Base-by-base conservation (phyloP, 192 early-diverging fungal genomes). In the Jimgerdemannia lactiflua region DNA sequence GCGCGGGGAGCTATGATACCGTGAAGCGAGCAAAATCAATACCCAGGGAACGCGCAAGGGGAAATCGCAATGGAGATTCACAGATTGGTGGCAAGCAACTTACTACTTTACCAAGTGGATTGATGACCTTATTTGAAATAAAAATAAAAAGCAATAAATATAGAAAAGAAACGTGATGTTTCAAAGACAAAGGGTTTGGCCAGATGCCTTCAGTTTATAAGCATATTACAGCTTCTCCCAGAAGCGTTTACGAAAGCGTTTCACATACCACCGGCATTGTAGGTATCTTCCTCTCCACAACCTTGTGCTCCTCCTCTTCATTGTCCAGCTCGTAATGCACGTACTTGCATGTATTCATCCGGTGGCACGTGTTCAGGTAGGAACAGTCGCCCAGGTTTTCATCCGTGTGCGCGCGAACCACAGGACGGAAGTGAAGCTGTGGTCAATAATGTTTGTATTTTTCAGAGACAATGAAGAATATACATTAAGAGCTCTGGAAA, bases 361-460 rank as follows among this genome's bases (percentile, higher is more conserved):
- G 69, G 73, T 90, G 87, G 76, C 90, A 91, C 8, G 90, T 91
- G 69, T 91, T 91, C 40, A 90, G 79, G 76, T 91, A 91, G 8
- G 88, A 90, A 78, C 89, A 91, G 80, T 91, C 89, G 7, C 89
- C 89, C 63, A 89, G 79, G 18, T 76, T 64, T 8, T 71, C 67
- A 49, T 87, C 88, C 19, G 89, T 91, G 70, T 89, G 77, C 2
- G 86, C 77, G 39, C 77, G 72, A 3, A 83, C 49, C 67, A 90
- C 87, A n/a, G 73, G 77, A 3, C 80, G 72, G 67, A 91, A 89
- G 75, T 91, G 89, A 7, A 90, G 59, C 76, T 85, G 14, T 10
- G 14, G 49, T 14, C 49, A 14, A 29, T 29, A 29, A 29, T 29
- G 44, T 69, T 39, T 69, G 44, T 75, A 86, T 19, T 43, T 39